phyloP scores from a whole-genome alignment of 441 rosid genomes.

The Bruguiera hainesii region DNA sequence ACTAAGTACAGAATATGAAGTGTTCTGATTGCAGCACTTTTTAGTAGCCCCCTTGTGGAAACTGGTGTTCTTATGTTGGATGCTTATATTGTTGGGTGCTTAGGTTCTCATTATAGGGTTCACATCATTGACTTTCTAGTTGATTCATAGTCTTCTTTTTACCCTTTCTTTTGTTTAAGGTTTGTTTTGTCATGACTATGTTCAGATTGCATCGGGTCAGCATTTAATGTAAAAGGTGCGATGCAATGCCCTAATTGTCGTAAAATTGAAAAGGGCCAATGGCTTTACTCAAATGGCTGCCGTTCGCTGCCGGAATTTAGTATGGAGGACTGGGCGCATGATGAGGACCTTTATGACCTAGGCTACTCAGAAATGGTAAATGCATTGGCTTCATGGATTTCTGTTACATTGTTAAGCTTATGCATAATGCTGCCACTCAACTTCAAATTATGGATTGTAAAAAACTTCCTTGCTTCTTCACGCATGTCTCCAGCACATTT shows the following conservation, averaged over 20 bases:
- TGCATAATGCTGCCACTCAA: background rate
- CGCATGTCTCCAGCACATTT: background rate
- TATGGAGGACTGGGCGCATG: conserved; percentile 89
- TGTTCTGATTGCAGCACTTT: too few species aligned
- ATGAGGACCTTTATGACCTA: conserved; percentile 85
- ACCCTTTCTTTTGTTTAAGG: conserved; percentile 4
- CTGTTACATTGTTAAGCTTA: background rate
- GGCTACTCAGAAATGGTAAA: conserved; percentile 86
- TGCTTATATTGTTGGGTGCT: background rate
- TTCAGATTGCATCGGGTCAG: conserved; percentile 97
- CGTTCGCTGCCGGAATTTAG: conserved; percentile 75
- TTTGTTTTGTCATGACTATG: conserved; percentile 19
- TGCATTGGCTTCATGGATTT: conserved; percentile 4
- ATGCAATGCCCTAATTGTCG: conserved; percentile 99
- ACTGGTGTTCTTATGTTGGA: too few species aligned
- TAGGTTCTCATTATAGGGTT: background rate
- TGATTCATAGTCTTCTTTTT: background rate
- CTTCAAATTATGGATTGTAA: background rate
- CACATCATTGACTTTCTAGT: background rate
- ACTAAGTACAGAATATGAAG: too few species aligned
- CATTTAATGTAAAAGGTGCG: conserved; percentile 89
- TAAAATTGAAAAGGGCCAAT: conserved; percentile 94
- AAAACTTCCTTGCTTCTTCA: background rate
- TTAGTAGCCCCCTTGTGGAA: too few species aligned
- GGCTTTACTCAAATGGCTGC: conserved; percentile 88